Base-by-base conservation (phyloP, 1,284 basidiomycete genomes). In the Pseudozyma pruni region DNA sequence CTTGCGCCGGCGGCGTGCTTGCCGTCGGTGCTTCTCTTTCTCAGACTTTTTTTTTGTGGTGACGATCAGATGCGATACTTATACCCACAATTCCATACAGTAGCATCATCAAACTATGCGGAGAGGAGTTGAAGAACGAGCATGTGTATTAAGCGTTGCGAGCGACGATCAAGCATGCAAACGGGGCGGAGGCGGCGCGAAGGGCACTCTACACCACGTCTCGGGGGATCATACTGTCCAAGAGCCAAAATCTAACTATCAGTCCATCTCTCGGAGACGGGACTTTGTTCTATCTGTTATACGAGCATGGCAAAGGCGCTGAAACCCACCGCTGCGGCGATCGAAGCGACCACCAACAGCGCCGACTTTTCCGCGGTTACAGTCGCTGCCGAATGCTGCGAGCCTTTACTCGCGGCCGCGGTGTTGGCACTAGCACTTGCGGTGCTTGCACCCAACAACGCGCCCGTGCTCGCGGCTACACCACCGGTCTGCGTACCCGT, bases 241-340 rank as follows among this genome's bases (percentile, higher is more conserved):
- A n/a, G n/a, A n/a, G n/a, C n/a, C n/a, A n/a, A n/a, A n/a, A n/a
- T n/a, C n/a, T n/a, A n/a, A n/a, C n/a, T n/a, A n/a, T n/a, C n/a
- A n/a, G n/a, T n/a, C n/a, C n/a, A n/a, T n/a, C n/a, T n/a, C n/a
- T n/a, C n/a, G n/a, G n/a, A n/a, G n/a, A n/a, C n/a, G n/a, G n/a
- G n/a, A n/a, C n/a, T n/a, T n/a, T n/a, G n/a, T n/a, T n/a, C n/a
- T n/a, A n/a, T n/a, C n/a, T n/a, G n/a, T n/a, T n/a, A n/a, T n/a
- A n/a, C n/a, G n/a, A 66, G 63, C 52, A 66, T 48, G 34, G 37
- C 52, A 32, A 66, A 19, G 14, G 52, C 56, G 6, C 52, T 55
- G 10, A 67, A 31, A 8, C 60, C n/a, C 2, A 8, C 49, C 11
- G 37, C 57, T 8, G 31, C 52, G 6, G 33, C 48, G 3, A 67